These are phyloP conservation scores for Platanus orientalis DNA, from an alignment of 164 flowering plant genomes.

Conservation along the genomic window DNA sequence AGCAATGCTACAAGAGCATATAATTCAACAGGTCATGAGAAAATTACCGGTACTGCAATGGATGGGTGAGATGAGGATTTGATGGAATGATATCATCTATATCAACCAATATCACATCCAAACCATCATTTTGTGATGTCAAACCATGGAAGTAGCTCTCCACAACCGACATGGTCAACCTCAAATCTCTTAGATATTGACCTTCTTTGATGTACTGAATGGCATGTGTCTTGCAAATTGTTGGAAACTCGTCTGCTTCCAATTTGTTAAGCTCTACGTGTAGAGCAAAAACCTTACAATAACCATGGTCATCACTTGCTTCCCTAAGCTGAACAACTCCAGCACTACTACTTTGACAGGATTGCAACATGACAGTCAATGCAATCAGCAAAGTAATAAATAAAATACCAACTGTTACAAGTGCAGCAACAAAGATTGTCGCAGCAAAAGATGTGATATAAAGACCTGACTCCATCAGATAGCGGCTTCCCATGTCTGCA, in stretches of 20 bases:
- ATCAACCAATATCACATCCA: slow-evolving; percentile 54
- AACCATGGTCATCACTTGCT: slow-evolving; percentile 20
- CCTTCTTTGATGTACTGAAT: slow-evolving; percentile 36
- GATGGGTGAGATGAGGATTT: slow-evolving; percentile 11
- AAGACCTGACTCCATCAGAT: slow-evolving; percentile 44
- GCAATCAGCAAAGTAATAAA: slow-evolving; percentile 45
- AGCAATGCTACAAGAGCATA: not conserved
- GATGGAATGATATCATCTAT: slow-evolving; percentile 41
- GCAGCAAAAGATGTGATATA: slow-evolving; percentile 60
- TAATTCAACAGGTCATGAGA: not conserved
- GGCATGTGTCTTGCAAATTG: slow-evolving; percentile 35
- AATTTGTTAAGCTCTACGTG: slow-evolving; percentile 52
- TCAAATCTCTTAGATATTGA: slow-evolving; percentile 44
- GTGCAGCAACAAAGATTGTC: slow-evolving; percentile 49
- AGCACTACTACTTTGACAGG: slow-evolving; percentile 41
- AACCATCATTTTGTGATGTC: slow-evolving; percentile 31
- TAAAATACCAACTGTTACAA: slow-evolving; percentile 43
- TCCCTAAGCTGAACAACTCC: slow-evolving; percentile 38
- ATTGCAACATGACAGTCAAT: slow-evolving; percentile 52
- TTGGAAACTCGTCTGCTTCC: slow-evolving; percentile 33
- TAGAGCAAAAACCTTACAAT: slow-evolving; percentile 38
- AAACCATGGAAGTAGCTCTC: slow-evolving; percentile 33
- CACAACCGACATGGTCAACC: slow-evolving; percentile 21
- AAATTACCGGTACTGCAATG: slow-evolving; percentile 28
- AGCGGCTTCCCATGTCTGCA: slow-evolving; percentile 48